A percentile compares a stretch with the other conserved stretches of the same genome.
phyloP scores from a whole-genome alignment of 495 filamentous ascomycete genomes.

The Hypomontagnella submonticulosa region DNA sequence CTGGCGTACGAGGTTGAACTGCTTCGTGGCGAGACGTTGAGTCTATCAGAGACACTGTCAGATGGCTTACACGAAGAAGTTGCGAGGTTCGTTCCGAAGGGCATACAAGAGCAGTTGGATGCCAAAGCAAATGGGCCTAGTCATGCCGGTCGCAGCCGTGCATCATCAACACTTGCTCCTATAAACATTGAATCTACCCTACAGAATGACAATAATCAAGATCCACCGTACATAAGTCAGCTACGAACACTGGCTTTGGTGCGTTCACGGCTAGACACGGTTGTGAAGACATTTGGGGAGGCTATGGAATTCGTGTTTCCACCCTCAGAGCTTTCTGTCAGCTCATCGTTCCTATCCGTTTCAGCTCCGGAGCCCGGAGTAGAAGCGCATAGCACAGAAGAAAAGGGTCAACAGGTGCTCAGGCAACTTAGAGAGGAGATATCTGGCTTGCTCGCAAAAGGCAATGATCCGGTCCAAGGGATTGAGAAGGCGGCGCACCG shows the following conservation, averaged over 20 bases:
- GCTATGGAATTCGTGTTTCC: conserved; percentile 94
- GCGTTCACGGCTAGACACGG: conserved; percentile 80
- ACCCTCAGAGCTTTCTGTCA: conserved; percentile 77
- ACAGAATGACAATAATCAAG: conserved; percentile 45
- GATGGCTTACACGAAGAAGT: conserved; percentile 77
- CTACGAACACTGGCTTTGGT: conserved; percentile 87
- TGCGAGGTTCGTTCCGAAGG: conserved; percentile 70
- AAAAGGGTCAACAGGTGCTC: conserved; percentile 80
- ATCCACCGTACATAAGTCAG: conserved; percentile 77
- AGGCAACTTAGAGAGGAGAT: conserved; percentile 78
- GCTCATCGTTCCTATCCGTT: conserved; percentile 82
- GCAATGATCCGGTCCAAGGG: conserved; percentile 60
- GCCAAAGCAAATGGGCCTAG: conserved; percentile 21
- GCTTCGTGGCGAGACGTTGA: conserved; percentile 83
- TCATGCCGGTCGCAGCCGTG: conserved; percentile 41
- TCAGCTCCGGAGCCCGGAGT: conserved; percentile 76
- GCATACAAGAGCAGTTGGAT: conserved; percentile 48
- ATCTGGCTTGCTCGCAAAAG: conserved; percentile 67
- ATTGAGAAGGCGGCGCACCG: conserved; percentile 75
- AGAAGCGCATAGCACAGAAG: conserved; percentile 73
- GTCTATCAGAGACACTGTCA: conserved; percentile 78
- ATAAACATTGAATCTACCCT: conserved; percentile 26
- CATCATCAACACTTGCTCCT: conserved; percentile 34
- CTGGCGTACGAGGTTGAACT: conserved; percentile 96
- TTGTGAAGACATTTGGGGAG: conserved; percentile 88